Base-by-base conservation (phyloP, 2,329 filamentous ascomycete species). In the Alternaria burnsii region DNA sequence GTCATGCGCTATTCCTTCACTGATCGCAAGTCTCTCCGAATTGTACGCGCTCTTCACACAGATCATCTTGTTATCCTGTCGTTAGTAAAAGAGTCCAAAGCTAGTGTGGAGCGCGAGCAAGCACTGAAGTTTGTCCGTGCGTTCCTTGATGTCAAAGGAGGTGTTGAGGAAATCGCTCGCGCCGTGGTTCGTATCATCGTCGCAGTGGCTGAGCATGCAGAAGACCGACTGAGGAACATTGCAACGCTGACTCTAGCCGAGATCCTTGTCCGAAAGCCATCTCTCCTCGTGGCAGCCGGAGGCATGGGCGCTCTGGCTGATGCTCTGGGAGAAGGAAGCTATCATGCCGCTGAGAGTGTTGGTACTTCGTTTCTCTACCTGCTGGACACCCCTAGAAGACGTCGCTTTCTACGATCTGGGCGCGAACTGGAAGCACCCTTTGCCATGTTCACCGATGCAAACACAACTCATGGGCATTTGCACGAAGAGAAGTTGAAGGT, bases 51-150 rank as follows among this genome's bases (percentile, higher is more conserved):
- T 14, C 82, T 98, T 20, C 94, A 97, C 68, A 98, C 93, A 0
- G 96, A 99, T 76, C 94, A 93, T 71, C 84, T 98, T 20, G 94
- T 97, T 28, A 93, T 97, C 40, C 84, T 94, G 71, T 98, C 95
- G 1, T 83, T 99, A 34, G 93, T 96, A 66, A 98, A 98, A 76
- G 95, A 98, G 77, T 91, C 91, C 73, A 98, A 97, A 78, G 92
- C 94, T n/a, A 94, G 94, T 69, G 92, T 99, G 18, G 95, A 99
- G 81, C 88, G 96, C 55, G 95, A 99, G 78, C 95, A 99, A 79
- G 95, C 95, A 12, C 83, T 99, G 71, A 99, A 99, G 77, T 97
- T 99, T 76, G 90, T 98, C 26, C 88, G 95, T 60, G 92, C 94
- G 10, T 99, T 99, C 73, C 83, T 99, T 3, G 95, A 99, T 75